Base-by-base conservation (phyloP, 495 filamentous ascomycete species). In the Talaromyces stipitatus region DNA sequence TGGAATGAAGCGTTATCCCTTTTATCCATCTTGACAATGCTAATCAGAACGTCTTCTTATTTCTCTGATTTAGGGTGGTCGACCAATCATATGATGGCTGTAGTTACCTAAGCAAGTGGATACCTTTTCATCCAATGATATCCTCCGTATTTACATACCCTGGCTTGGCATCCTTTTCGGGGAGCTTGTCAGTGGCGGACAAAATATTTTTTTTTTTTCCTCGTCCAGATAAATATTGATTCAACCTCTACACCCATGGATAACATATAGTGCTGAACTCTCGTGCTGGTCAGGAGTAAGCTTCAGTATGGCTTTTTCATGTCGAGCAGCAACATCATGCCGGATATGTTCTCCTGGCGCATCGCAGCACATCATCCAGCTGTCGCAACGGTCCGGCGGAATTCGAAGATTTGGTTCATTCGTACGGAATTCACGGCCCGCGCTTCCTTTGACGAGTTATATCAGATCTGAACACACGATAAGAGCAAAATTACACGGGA, bases 291-390 rank as follows among this genome's bases (percentile, higher is more conserved):
- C 24, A 30, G 48, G 27, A 30, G 27, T 29, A 28, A 30, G 20
- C 22, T 22, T 57, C 26, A 72, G 33, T 24, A 77, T 77, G 74
- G 51, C 74, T 30, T 68, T 72, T 47, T 64, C 61, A 61, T 62
- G 65, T 61, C 64, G 66, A 30, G 65, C 67, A 30, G 64, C 66
- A 30, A 65, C 67, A 57, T 63, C 67, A 22, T 64, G 60, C 58
- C 55, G 67, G 58, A 47, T 68, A 12, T 63, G 64, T 52, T 64
- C 65, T 50, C 61, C 66, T 28, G 48, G 48, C 24, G 22, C 48
- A 51, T 30, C 48, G 27, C 48, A 30, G 8, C 48, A 30, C 24
- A 30, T 30, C 24, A 51, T 51, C n/a, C 48, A 51, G 27, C 48
- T 51, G 14, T 51, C 48, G 26, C 33, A 46, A 38, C 14, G 30